Evolutionary conservation across 305 asterid genomes (phyloP).

Genomic region (Ruellia speciosa): DNA sequence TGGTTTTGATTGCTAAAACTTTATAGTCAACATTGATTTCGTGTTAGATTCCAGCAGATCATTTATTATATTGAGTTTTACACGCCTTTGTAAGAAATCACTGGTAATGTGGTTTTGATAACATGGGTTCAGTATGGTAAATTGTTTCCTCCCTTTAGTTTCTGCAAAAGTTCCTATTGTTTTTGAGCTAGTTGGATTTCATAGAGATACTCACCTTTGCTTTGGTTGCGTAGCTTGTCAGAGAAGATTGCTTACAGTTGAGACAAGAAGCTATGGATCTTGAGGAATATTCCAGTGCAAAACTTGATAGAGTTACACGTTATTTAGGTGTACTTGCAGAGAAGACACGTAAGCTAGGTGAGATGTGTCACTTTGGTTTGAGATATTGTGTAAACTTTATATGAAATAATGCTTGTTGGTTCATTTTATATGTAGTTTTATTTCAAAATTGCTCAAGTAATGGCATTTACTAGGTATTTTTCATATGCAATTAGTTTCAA

Average conservation of each 20-base stretch:
- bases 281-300: conserved; percentile 90
- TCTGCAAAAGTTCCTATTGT: conserved; percentile 6
- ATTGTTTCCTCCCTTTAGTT: conserved; percentile 12
- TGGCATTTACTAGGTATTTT: neutral
- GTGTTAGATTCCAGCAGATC: conserved; percentile 1
- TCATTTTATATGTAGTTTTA: neutral
- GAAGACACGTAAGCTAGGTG: conserved; percentile 89
- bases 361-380: conserved; percentile 12
- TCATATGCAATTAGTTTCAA: too few species aligned
- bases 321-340: conserved; percentile 96
- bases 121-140: conserved; percentile 3
- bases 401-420: conserved; percentile 17
- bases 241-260: conserved; percentile 68
- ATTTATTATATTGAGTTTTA: conserved; percentile 11
- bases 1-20: conserved; percentile 8
- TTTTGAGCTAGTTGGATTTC: conserved; percentile 13
- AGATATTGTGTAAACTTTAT: neutral
- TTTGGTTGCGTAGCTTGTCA: conserved; percentile 62
- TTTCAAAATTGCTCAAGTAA: neutral
- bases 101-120: neutral
- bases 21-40: conserved; percentile 12
- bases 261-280: conserved; percentile 90
- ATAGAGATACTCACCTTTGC: conserved; percentile 18
- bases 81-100: conserved; percentile 11
- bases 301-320: conserved; percentile 87